Base-by-base conservation (phyloP, 805 yeast species). In the Saccharomycopsis sp. region DNA sequence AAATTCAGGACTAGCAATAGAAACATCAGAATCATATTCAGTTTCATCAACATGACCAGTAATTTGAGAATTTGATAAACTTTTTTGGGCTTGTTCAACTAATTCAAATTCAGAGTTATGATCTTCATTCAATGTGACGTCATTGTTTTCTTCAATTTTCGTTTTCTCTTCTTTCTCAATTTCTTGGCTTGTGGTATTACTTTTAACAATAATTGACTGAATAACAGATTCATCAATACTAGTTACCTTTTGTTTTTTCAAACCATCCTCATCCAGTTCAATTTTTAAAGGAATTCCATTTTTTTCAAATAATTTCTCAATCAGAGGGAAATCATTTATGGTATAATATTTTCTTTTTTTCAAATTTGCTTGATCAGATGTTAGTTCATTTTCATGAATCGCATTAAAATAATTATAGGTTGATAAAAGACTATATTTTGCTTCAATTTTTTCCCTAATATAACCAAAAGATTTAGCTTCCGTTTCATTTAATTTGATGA, bases 381-480 rank as follows among this genome's bases (percentile, higher is more conserved):
- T n/a, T n/a, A n/a, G n/a, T n/a, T 12, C 27, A 15, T 43, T 42
- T 15, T 41, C 26, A 18, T 55, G 52, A 12, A 53, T 51, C 37
- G 53, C 50, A 25, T 52, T 51, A 47, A 60, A 61, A 37, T 53
- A 65, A 47, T 57, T 35, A 46, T 53, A 67, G 1, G 77, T 72
- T 18, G 76, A 67, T 4, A 74, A 50, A 42, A 67, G 70, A n/a
- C 57, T 58, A 45, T 67, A 70, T 41, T 61, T 57, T 29, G 60
- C 58, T 40, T 77, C 76, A 21, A 86, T 50, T 50, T 79, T 81
- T 18, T 55, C 54, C 48, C 80, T 60, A 5, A 87, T 74, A 1
- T 57, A 51, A 4, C 79, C 80, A 52, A 71, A 76, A 19, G 84
- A 76, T 2, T 52, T 51, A 4, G 67, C 56, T 29, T 82, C 89